Conservation (phyloP, 164 flowering plant species). For the Echeveria elegans region DNA sequence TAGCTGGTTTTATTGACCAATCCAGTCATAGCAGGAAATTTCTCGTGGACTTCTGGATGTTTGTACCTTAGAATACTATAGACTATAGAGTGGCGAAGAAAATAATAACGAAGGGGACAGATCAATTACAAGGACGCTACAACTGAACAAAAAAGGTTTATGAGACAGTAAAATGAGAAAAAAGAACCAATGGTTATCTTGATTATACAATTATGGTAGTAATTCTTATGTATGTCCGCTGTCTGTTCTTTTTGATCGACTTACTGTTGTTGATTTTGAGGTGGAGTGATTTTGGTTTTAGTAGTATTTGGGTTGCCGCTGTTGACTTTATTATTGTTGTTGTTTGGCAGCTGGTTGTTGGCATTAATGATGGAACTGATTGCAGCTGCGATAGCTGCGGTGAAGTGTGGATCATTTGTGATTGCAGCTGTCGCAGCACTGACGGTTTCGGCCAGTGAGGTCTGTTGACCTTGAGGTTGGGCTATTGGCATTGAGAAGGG, state of each 20-base stretch:
- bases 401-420: conserved; percentile 63
- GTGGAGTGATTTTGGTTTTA: background rate
- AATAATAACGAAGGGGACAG: background rate
- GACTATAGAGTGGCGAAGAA: background rate
- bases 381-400: conserved; percentile 63
- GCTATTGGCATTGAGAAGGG: conserved; percentile 13
- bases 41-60: background rate
- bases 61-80: background rate
- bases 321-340: no score
- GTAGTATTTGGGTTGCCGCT: conserved; percentile 6
- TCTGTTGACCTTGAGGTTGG: conserved; percentile 9
- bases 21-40: background rate
- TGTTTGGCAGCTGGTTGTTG: conserved; percentile 12
- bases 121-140: background rate
- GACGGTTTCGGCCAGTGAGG: conserved; percentile 31
- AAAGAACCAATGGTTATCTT: background rate
- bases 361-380: conserved; percentile 40
- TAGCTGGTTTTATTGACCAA: conserved; percentile 1
- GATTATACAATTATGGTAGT: background rate
- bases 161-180: background rate
- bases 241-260: background rate
- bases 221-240: background rate
- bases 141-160: background rate
- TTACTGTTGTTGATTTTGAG: background rate
- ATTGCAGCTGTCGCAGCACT: conserved; percentile 62